Conservation (phyloP, 371 early-diverging fungal species). For the Haplosporangium sp. region DNA sequence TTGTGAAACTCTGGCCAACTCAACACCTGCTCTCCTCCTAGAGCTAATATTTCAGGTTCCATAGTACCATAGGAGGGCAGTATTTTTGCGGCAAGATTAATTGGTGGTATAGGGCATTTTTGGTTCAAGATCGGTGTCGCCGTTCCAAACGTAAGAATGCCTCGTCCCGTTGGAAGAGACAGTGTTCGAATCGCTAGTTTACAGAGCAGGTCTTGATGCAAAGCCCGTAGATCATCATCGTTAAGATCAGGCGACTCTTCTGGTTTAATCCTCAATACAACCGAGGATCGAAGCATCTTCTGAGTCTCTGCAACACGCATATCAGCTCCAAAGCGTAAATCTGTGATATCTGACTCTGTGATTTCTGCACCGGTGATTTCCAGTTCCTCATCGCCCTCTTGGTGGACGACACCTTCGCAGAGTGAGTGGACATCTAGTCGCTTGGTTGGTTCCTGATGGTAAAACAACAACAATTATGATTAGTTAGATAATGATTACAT, state of each 20-base stretch:
- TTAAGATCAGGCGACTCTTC: slow-evolving; percentile 50
- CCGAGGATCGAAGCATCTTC: slow-evolving; percentile 64
- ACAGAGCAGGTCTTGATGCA: slow-evolving; percentile 63
- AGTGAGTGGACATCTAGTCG: slow-evolving; percentile 38
- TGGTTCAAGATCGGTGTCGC: slow-evolving; percentile 65
- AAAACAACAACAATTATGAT: background rate
- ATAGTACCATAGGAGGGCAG: slow-evolving; percentile 69
- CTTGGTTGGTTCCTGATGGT: slow-evolving; percentile 30
- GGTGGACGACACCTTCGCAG: slow-evolving; percentile 22
- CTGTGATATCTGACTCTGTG: slow-evolving; percentile 59
- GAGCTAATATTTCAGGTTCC: slow-evolving; percentile 60
- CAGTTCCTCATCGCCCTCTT: slow-evolving; percentile 28
- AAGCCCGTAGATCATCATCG: slow-evolving; percentile 10
- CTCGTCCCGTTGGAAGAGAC: slow-evolving; percentile 78
- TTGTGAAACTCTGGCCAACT: slow-evolving; percentile 91
- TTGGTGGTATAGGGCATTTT: slow-evolving; percentile 64
- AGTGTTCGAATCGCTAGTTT: slow-evolving; percentile 70
- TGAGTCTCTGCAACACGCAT: slow-evolving; percentile 73
- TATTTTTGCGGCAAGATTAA: slow-evolving; percentile 72
- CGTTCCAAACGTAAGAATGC: slow-evolving; percentile 76
- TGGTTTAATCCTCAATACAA: slow-evolving; percentile 58
- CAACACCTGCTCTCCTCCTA: slow-evolving; percentile 59
- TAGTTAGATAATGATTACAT: background rate
- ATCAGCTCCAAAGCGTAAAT: slow-evolving; percentile 73
- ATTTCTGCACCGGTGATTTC: slow-evolving; percentile 57